A percentile compares a stretch with the other conserved stretches of the same genome.
Evolutionary conservation across 1,284 basidiomycete genomes (phyloP).

Genomic region (Trichosporon sp.): DNA sequence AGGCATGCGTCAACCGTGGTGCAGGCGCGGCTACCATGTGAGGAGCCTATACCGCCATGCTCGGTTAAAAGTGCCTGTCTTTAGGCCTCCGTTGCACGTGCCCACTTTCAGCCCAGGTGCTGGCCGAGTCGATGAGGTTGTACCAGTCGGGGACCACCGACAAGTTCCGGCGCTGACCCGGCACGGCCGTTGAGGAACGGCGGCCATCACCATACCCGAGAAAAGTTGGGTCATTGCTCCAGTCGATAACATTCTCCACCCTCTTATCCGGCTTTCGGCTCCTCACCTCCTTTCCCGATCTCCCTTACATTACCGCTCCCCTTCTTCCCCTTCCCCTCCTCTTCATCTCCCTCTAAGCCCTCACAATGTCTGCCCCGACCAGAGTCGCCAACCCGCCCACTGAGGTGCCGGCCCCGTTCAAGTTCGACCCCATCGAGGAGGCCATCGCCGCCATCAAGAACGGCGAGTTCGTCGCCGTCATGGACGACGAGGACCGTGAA

Average conservation of each 20-base stretch:
- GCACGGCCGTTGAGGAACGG: conserved; percentile 3
- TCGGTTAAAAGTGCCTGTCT: conserved; percentile 1
- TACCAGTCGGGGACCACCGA: conserved; percentile 12
- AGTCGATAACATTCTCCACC: conserved; percentile 11
- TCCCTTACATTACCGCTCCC: neutral
- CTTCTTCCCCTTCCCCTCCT: neutral
- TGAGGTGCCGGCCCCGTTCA: conserved; percentile 48
- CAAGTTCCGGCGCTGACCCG: conserved; percentile 6
- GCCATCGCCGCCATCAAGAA: conserved; percentile 75
- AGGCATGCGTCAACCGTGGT: neutral
- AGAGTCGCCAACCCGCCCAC: conserved; percentile 35
- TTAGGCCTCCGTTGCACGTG: conserved; percentile 12
- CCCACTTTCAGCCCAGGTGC: conserved; percentile 9
- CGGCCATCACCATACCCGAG: conserved; percentile 14
- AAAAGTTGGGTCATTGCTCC: conserved; percentile 5
- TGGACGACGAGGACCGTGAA: conserved; percentile 91
- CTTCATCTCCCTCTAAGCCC: neutral
- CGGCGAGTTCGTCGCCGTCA: conserved; percentile 90
- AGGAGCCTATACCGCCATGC: neutral
- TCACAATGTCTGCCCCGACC: conserved; percentile 47
- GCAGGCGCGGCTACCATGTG: neutral
- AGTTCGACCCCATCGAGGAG: conserved; percentile 73
- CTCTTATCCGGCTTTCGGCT: conserved; percentile 15
- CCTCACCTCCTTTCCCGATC: neutral
- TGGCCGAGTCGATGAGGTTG: neutral